Evolutionary conservation across 2,329 filamentous ascomycete genomes (phyloP).

Genomic region (Xylaria polymorpha): DNA sequence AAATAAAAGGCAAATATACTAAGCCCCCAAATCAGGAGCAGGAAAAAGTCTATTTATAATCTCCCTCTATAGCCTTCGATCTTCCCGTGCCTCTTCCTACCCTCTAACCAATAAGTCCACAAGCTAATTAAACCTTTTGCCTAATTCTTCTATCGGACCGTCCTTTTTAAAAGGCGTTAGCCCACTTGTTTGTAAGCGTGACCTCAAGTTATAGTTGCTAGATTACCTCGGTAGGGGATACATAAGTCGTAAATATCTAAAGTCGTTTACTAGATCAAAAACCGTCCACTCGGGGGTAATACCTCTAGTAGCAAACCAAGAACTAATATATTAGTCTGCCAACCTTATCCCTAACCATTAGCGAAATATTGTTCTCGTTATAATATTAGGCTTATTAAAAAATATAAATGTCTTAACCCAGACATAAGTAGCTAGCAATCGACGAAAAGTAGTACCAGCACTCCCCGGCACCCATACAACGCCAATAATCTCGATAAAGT

Average conservation of each 20-base stretch:
- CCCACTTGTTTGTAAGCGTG: slow-evolving; percentile 1
- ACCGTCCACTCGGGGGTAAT: slow-evolving; percentile 16
- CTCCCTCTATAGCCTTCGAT: background rate
- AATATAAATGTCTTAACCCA: slow-evolving; percentile 4
- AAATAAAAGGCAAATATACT: background rate
- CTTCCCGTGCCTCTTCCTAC: slow-evolving; percentile 14
- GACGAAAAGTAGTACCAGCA: background rate
- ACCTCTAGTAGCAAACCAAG: background rate
- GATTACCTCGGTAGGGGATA: background rate
- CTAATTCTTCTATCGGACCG: background rate
- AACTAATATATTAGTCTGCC: slow-evolving; percentile 3
- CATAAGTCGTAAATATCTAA: slow-evolving; percentile 7
- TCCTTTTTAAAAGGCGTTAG: background rate
- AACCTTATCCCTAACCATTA: background rate
- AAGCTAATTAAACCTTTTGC: background rate
- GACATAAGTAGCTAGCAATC: slow-evolving; percentile 12
- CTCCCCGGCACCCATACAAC: slow-evolving; percentile 10
- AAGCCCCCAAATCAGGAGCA: background rate
- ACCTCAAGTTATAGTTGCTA: slow-evolving; percentile 1
- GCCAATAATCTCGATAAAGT: slow-evolving; percentile 12
- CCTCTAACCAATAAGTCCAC: background rate
- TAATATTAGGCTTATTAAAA: slow-evolving; percentile 2
- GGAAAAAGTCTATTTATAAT: background rate
- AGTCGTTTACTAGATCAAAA: slow-evolving; percentile 8
- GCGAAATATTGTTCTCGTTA: slow-evolving; percentile 11